Evolutionary conservation across 2,329 filamentous ascomycete genomes (phyloP).

Genomic region (Aaosphaeria arxii): DNA sequence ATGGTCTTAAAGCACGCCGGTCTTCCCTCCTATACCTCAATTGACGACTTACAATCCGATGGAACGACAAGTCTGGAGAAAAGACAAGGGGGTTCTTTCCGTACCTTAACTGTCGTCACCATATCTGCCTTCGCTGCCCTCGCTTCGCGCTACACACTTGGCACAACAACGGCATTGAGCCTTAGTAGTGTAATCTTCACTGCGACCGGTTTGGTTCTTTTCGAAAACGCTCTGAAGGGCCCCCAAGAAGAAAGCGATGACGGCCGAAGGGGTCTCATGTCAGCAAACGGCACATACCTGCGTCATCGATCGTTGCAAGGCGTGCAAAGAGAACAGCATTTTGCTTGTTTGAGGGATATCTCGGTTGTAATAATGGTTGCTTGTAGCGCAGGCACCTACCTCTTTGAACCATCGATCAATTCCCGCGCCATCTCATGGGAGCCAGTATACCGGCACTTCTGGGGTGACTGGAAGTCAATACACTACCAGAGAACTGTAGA

Average conservation of each 20-base stretch:
- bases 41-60: constrained; percentile 18
- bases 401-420: constrained; percentile 26
- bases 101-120: constrained; percentile 32
- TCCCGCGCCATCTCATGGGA: constrained; percentile 25
- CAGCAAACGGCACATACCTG: constrained; percentile 31
- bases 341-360: constrained; percentile 28
- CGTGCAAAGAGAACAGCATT: constrained; percentile 16
- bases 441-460: constrained; percentile 17
- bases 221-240: constrained; percentile 34
- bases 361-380: constrained; percentile 20
- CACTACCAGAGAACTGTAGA: constrained; percentile 23
- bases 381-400: constrained; percentile 24
- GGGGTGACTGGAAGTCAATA: constrained; percentile 24
- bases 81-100: constrained; percentile 17
- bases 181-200: constrained; percentile 42
- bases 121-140: constrained; percentile 35
- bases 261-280: constrained; percentile 28
- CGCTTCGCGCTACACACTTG: constrained; percentile 28
- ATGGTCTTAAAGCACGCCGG: constrained; percentile 18
- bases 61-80: constrained; percentile 11
- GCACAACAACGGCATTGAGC: constrained; percentile 38
- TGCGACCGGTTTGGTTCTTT: constrained; percentile 39
- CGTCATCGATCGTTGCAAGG: constrained; percentile 24
- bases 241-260: constrained; percentile 19
- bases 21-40: constrained; percentile 18